Evolutionary conservation across 768 basidiomycete species (phyloP).

Genomic region (Phaeotremella skinneri): DNA sequence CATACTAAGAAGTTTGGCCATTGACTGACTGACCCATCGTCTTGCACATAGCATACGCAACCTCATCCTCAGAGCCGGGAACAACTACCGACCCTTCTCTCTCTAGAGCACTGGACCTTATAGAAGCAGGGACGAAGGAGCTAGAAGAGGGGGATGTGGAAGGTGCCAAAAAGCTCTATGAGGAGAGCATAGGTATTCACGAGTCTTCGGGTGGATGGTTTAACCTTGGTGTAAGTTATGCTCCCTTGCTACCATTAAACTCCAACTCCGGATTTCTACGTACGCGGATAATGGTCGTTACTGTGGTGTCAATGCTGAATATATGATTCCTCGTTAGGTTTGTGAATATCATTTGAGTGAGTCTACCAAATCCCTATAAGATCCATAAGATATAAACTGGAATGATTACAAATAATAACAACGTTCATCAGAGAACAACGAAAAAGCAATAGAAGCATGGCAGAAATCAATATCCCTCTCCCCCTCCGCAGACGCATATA

Average conservation of each 20-base stretch:
- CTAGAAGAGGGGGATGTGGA: constrained; percentile 48
- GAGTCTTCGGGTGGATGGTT: constrained; percentile 44
- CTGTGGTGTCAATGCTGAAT: not conserved
- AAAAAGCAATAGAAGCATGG: constrained; percentile 46
- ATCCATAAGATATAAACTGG: not conserved
- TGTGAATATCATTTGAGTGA: constrained; percentile 45
- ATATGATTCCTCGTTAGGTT: constrained; percentile 31
- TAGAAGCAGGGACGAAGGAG: constrained; percentile 36
- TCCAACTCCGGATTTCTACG: not conserved
- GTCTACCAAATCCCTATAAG: no score
- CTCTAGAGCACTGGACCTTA: constrained; percentile 29
- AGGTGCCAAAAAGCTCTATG: constrained; percentile 34
- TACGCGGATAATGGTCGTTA: not conserved
- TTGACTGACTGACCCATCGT: not conserved
- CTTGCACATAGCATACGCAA: constrained; percentile 21
- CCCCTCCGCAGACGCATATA: constrained; percentile 52
- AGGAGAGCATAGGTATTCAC: constrained; percentile 36
- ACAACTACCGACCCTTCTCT: constrained; percentile 36
- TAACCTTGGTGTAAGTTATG: constrained; percentile 46
- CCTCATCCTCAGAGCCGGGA: constrained; percentile 22
- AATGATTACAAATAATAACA: not conserved
- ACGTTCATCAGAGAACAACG: constrained; percentile 35
- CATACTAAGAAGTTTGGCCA: not conserved
- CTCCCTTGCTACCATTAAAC: not conserved
- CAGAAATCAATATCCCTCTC: constrained; percentile 36